Evolutionary conservation across 129 eudicot species (phyloP), one percentile per base, ranked within the genome.

Genomic region (Chrysanthemum makinoi): DNA sequence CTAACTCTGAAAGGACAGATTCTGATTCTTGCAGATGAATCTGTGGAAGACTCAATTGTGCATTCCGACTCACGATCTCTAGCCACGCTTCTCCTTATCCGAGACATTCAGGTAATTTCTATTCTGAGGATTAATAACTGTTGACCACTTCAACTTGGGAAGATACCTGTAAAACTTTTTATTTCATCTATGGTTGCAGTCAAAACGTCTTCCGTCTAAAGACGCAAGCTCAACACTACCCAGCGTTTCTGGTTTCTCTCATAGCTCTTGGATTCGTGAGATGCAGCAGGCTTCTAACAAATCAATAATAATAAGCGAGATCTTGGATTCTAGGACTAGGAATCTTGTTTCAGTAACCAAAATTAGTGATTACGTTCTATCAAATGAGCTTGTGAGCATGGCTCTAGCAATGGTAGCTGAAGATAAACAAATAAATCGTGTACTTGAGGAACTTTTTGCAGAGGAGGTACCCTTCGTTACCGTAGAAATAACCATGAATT

Each of bases 391-490:
- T 59, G 98, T 93, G 56, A 93, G 98, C 75, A 93, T 93, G 98
- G 98, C 98, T 35, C 85, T 93, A 17, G 98, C 98, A 56, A 89
- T 89, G 98, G 98, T 93, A 59, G 98, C 98, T 18, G 98, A 93
- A 82, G 98, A 93, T 87, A 93, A 93, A 77, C 96, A 93, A 63
- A 93, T 93, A 50, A 93, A 93, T 69, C 95, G 98, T 19, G 98
- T 93, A 13, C 92, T 93, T 3, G 98, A 93, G 75, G 98, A 93
- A 66, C 95, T 93, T 68, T 93, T 93, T 77, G 98, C 98, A 12
- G 97, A 89, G 76, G 90, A 93, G 96, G 98, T 93, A 85, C 35
- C 39, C 68, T 16, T 73, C 50, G 54, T 62, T 62, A 7, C 47
- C 33, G 48, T 13, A n/a, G 3, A 24, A 16, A 18, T 33, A 33